These are phyloP conservation scores for Nannochloropsis granulata DNA, from an alignment of 108 stramenopile genomes.

Conservation along the genomic window DNA sequence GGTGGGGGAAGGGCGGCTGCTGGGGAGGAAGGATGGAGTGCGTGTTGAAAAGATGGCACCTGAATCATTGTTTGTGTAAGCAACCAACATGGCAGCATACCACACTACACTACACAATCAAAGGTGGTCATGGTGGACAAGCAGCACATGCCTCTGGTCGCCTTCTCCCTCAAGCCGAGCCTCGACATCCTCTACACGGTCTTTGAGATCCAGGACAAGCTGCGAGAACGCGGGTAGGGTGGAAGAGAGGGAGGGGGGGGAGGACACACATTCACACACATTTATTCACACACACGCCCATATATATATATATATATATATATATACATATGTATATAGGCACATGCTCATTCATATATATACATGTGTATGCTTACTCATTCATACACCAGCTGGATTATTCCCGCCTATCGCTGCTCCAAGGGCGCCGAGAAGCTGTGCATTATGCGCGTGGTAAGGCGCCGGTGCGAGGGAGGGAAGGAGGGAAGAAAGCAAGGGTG, in stretches of 20 bases:
- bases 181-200: slow-evolving; percentile 2
- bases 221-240: not conserved
- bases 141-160: slow-evolving; percentile 13
- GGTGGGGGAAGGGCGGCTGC: no score
- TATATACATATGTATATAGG: no score
- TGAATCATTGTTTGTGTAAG: no score
- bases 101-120: not conserved
- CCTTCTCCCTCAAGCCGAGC: not conserved
- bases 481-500: not conserved
- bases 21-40: no score
- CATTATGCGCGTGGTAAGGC: slow-evolving; percentile 11
- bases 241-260: not conserved
- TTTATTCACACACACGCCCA: no score
- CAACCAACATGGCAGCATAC: no score
- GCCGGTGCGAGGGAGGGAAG: not conserved
- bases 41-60: no score
- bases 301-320: no score
- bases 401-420: slow-evolving; percentile 21
- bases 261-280: no score
- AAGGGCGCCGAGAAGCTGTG: slow-evolving; percentile 9
- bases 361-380: not conserved
- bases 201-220: slow-evolving; percentile 8
- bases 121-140: slow-evolving; percentile 3
- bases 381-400: slow-evolving; percentile 1
- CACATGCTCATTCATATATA: not conserved